phyloP scores from a whole-genome alignment of 2,329 filamentous ascomycete species.

The Tricladium varicosporioides region DNA sequence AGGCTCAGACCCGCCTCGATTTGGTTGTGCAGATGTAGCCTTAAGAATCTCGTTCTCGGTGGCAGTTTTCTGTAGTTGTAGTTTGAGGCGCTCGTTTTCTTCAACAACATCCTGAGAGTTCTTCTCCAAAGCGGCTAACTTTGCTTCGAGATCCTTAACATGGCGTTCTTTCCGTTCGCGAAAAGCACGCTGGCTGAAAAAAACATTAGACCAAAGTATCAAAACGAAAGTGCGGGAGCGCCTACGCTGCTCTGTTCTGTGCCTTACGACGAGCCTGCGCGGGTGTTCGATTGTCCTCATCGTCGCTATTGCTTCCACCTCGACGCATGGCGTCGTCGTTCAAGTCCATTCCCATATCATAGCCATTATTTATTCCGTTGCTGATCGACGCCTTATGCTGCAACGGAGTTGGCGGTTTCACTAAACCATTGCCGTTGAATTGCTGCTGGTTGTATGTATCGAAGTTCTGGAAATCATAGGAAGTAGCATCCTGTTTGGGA shows the following conservation, averaged over 20 bases:
- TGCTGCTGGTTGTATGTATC: constrained; percentile 30
- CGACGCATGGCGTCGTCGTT: constrained; percentile 25
- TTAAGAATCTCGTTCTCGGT: constrained; percentile 93
- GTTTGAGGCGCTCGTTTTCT: constrained; percentile 85
- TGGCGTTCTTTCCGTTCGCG: constrained; percentile 94
- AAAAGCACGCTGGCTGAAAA: constrained; percentile 81
- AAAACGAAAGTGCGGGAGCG: not conserved
- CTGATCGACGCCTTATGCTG: constrained; percentile 28
- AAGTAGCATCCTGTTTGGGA: constrained; percentile 31
- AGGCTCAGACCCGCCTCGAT: constrained; percentile 34
- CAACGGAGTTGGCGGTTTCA: constrained; percentile 27
- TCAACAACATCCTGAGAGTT: constrained; percentile 68
- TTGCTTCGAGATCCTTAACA: constrained; percentile 87
- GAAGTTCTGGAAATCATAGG: constrained; percentile 31
- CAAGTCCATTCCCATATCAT: constrained; percentile 25
- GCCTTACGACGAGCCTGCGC: constrained; percentile 63
- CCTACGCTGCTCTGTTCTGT: constrained; percentile 72
- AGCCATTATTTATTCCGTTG: constrained; percentile 23
- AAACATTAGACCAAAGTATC: not conserved
- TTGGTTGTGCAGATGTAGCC: constrained; percentile 61
- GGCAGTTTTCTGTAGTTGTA: constrained; percentile 76
- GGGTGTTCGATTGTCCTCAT: constrained; percentile 53
- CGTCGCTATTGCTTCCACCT: constrained; percentile 38
- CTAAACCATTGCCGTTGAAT: constrained; percentile 18
- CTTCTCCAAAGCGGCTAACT: constrained; percentile 74